Evolutionary conservation across 768 basidiomycete genomes (phyloP), one percentile per base, ranked within the genome.

Genomic region (Trichaptum fuscoviolaceum): DNA sequence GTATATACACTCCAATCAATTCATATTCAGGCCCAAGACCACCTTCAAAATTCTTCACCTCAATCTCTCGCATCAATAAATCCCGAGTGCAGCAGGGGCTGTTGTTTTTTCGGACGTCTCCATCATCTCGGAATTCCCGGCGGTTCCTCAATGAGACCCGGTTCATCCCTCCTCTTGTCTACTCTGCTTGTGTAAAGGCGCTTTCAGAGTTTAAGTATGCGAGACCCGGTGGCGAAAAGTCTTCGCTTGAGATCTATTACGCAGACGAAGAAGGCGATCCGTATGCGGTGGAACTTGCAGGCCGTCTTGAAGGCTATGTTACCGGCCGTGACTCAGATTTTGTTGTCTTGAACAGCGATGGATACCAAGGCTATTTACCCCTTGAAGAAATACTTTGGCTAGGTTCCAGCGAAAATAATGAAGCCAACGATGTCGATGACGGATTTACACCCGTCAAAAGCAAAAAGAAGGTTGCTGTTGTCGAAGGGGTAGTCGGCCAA

Each of bases 211-310:
- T 26, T 26, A 35, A 24, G 24, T n/a, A 64, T 63, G 34, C 34
- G 8, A 30, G n/a, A 34, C 42, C 60, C 12, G 9, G 62, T 64
- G 30, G 62, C 23, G 63, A 67, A 69, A 17, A 77, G 74, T 1
- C 69, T 77, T 23, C 70, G 6, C 72, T 92, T 23, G 78, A 86
- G 57, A 70, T 92, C 7, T 85, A 89, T 74, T 88, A 88, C 68
- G 91, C 92, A 7, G 91, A 93, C 70, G 88, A 88, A 75, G 92
- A 94, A 74, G 91, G 85, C 10, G 92, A 93, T 74, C 90, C 91
- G 2, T 92, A 86, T 70, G 87, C 89, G n/a, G 92, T 94, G 7
- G 92, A 92, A 70, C 81, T 95, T 8, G 93, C 93, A 10, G 92
- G 86, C 17, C 82, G 84, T 62, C 75, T 93, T 12, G 81, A 83